Base-by-base conservation (phyloP, 306 rosid genomes). In the Corylus americana region DNA sequence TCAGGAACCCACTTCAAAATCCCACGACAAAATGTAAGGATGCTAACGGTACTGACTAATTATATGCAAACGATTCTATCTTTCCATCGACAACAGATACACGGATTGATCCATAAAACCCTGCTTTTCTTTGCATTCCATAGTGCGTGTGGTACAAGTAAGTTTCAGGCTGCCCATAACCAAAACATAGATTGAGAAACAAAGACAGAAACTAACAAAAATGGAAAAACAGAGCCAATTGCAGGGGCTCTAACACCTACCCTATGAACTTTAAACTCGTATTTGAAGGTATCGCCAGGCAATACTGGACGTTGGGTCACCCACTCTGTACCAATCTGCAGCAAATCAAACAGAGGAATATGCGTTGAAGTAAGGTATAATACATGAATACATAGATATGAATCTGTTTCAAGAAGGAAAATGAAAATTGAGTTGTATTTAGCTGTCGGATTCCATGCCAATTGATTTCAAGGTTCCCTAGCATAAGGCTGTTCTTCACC, bases 401-500 rank as follows among this genome's bases (percentile, higher is more conserved):
- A 0, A 3, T 11, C 6, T 29, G 14, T 9, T 4, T 27, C 39
- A 8, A 7, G 44, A 11, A 25, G 61, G 35, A 25, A 47, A 12
- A 35, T 2, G 62, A 20, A 78, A 74, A 48, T 0, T 20, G 31
- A 1, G 44, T 1, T 4, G 8, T 39, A 39, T 39, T 0, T 77
- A 92, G 96, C 97, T 94, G 98, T 78, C 95, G 83, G 27, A 94
- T 92, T 42, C 98, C 98, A 76, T 94, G 98, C 98, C 98, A 94
- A 71, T 92, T 97, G 61, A 92, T 85, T 17, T 97, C 91, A 18
- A 91, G 89, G 70, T 94, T 94, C 83, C 92, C 97, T 3, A 93
- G 89, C 1, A 66, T 4, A 73, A 94, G 81, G 8, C 77, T 85
- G 79, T 94, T 94, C 27, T 73, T 88, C 62, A 94, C 86, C 84